A percentile compares a stretch with the other conserved stretches of the same genome.
These are phyloP conservation scores for Nicotiana benthamiana DNA, from an alignment of 257 asterid genomes.

Conservation along the genomic window DNA sequence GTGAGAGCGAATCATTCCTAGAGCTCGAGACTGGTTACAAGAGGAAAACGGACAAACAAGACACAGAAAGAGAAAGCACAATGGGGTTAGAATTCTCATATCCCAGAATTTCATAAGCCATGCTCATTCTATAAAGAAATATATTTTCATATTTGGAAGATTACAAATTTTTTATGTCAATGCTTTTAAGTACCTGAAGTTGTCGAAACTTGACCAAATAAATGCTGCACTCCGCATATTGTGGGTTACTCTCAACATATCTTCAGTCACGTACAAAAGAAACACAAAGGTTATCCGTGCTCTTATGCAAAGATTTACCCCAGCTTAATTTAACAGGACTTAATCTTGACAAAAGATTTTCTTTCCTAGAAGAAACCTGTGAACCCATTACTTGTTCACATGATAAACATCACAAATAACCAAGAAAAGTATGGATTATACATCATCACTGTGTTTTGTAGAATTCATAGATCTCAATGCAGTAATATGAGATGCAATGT, in stretches of 20 bases:
- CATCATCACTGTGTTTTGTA: background rate
- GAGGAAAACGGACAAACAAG: background rate
- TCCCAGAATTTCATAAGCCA: slow-evolving; percentile 1
- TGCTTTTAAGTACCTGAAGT: slow-evolving; percentile 64
- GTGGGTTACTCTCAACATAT: slow-evolving; percentile 95
- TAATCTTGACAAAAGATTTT: slow-evolving; percentile 1
- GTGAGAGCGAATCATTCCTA: slow-evolving; percentile 89
- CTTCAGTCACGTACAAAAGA: slow-evolving; percentile 30
- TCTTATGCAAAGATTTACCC: background rate
- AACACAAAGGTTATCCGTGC: background rate
- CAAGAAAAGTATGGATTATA: background rate
- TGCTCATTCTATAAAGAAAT: background rate
- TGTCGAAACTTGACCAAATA: slow-evolving; percentile 97
- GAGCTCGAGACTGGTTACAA: slow-evolving; percentile 80
- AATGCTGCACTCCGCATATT: slow-evolving; percentile 95
- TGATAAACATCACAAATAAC: background rate
- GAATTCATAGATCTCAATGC: background rate
- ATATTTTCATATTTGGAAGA: background rate
- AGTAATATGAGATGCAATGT: slow-evolving; percentile 1
- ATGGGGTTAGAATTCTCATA: background rate
- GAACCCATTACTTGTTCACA: background rate
- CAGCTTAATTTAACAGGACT: background rate
- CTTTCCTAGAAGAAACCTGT: background rate
- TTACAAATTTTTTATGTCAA: background rate
- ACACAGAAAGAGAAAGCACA: background rate